Percentiles rank a stretch among this genome's conserved stretches.
These are phyloP conservation scores for Didymella keratinophila DNA, from an alignment of 2,329 filamentous ascomycete species.

Conservation along the genomic window DNA sequence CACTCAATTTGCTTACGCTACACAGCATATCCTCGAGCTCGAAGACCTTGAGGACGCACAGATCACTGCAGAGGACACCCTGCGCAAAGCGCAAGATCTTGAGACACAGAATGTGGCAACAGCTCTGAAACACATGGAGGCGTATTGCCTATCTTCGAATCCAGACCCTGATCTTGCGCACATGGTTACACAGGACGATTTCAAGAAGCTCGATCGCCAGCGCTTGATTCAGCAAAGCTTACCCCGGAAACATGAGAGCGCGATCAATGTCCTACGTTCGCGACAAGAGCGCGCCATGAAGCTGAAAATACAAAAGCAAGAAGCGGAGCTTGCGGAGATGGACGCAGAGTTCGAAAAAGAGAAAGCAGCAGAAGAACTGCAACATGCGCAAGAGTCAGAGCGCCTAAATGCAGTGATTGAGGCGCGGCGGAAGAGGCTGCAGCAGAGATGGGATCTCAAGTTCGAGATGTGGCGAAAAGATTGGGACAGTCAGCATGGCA, in stretches of 20 bases:
- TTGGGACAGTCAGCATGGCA: slow-evolving; percentile 42
- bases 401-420: slow-evolving; percentile 46
- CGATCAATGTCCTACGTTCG: slow-evolving; percentile 57
- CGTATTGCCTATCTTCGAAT: slow-evolving; percentile 54
- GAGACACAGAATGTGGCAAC: slow-evolving; percentile 55
- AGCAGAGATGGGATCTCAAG: slow-evolving; percentile 51
- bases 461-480: slow-evolving; percentile 51
- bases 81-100: slow-evolving; percentile 52
- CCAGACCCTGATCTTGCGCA: slow-evolving; percentile 37
- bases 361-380: slow-evolving; percentile 43
- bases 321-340: slow-evolving; percentile 50
- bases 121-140: slow-evolving; percentile 58
- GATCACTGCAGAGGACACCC: slow-evolving; percentile 53
- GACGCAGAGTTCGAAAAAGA: slow-evolving; percentile 45
- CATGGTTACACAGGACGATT: slow-evolving; percentile 55
- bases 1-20: slow-evolving; percentile 30
- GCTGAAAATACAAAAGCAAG: slow-evolving; percentile 49
- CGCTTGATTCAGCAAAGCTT: slow-evolving; percentile 50
- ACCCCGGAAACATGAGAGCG: slow-evolving; percentile 53
- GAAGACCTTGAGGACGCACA: slow-evolving; percentile 56
- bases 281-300: slow-evolving; percentile 53
- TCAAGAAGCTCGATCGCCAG: slow-evolving; percentile 54
- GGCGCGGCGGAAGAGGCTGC: slow-evolving; percentile 43
- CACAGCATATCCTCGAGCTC: slow-evolving; percentile 50
- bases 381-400: slow-evolving; percentile 44